These are phyloP conservation scores for Picea sitchensis DNA, from an alignment of 75 land plant species.

Conservation along the genomic window DNA sequence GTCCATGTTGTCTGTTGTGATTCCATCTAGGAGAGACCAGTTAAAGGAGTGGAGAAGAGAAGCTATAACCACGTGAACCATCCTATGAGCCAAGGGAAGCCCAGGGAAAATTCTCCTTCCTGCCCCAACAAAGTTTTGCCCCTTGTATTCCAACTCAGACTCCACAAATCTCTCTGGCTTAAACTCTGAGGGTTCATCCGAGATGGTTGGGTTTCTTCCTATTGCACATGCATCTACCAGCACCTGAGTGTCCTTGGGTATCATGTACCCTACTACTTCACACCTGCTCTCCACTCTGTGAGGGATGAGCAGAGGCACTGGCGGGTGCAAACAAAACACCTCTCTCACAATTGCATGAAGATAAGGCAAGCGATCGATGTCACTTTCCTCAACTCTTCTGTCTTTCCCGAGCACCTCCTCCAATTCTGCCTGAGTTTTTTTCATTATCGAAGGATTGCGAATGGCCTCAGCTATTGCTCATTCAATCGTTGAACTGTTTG, in stretches of 20 bases:
- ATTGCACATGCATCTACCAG: slow-evolving; percentile 18
- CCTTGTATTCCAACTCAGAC: slow-evolving; percentile 4
- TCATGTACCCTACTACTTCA: slow-evolving; percentile 5
- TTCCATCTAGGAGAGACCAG: slow-evolving; percentile 20
- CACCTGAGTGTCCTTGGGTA: background rate
- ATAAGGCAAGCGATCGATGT: slow-evolving; percentile 15
- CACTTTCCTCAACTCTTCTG: slow-evolving; percentile 14
- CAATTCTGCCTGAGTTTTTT: slow-evolving; percentile 3
- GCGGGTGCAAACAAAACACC: slow-evolving; percentile 24
- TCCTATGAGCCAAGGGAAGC: slow-evolving; percentile 1
- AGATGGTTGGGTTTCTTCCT: slow-evolving; percentile 8
- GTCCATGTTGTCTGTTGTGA: background rate
- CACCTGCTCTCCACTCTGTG: background rate
- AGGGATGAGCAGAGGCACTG: slow-evolving; percentile 15
- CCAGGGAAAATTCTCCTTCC: slow-evolving; percentile 29
- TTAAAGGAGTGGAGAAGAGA: slow-evolving; percentile 17
- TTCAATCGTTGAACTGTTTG: background rate
- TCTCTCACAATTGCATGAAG: slow-evolving; percentile 28
- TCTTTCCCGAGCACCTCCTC: background rate
- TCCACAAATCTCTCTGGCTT: slow-evolving; percentile 19
- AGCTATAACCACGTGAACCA: slow-evolving; percentile 8
- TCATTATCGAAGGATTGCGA: slow-evolving; percentile 17
- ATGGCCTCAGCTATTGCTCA: slow-evolving; percentile 28
- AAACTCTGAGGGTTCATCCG: slow-evolving; percentile 15
- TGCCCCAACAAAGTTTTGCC: slow-evolving; percentile 14